Percentiles rank a stretch among this genome's conserved stretches.
phyloP scores from a whole-genome alignment of 495 filamentous ascomycete genomes.

The Penicillium canariense region DNA sequence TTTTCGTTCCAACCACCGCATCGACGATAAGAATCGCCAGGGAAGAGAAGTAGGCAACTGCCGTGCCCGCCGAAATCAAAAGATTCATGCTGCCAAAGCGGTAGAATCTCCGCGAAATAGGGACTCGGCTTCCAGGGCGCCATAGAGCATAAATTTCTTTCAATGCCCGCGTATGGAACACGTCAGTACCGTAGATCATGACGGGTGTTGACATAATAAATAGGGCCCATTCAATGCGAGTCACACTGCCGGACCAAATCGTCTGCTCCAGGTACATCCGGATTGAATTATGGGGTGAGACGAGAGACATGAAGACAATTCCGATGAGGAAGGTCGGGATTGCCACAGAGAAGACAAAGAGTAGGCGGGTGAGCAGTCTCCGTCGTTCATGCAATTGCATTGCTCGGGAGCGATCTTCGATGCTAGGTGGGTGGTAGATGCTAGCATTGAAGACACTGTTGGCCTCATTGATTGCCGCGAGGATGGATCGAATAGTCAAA shows the following conservation, averaged over 20 bases:
- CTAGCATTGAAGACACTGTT: slow-evolving; percentile 63
- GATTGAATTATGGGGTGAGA: slow-evolving; percentile 53
- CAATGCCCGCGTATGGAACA: slow-evolving; percentile 75
- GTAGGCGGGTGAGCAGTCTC: slow-evolving; percentile 60
- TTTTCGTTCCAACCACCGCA: slow-evolving; percentile 42
- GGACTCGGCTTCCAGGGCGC: slow-evolving; percentile 74
- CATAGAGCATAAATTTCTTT: slow-evolving; percentile 80
- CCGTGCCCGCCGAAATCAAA: slow-evolving; percentile 84
- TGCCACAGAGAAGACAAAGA: slow-evolving; percentile 68
- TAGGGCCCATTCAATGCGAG: slow-evolving; percentile 75
- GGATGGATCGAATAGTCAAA: slow-evolving; percentile 75
- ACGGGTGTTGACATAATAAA: slow-evolving; percentile 87
- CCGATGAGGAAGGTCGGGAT: slow-evolving; percentile 90
- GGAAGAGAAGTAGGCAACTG: slow-evolving; percentile 84
- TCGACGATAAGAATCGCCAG: slow-evolving; percentile 74
- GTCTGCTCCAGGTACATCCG: slow-evolving; percentile 65
- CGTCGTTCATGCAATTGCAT: slow-evolving; percentile 65
- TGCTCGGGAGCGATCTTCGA: slow-evolving; percentile 77
- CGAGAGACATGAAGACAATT: slow-evolving; percentile 85
- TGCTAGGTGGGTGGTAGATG: slow-evolving; percentile 75
- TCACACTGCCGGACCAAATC: slow-evolving; percentile 69
- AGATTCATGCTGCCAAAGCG: slow-evolving; percentile 97
- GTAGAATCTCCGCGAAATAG: slow-evolving; percentile 75
- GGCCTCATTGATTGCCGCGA: slow-evolving; percentile 60
- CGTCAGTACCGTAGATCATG: slow-evolving; percentile 83